Base-by-base conservation (phyloP, 2,329 filamentous ascomycete genomes). In the Chaetomiaceae sp. region DNA sequence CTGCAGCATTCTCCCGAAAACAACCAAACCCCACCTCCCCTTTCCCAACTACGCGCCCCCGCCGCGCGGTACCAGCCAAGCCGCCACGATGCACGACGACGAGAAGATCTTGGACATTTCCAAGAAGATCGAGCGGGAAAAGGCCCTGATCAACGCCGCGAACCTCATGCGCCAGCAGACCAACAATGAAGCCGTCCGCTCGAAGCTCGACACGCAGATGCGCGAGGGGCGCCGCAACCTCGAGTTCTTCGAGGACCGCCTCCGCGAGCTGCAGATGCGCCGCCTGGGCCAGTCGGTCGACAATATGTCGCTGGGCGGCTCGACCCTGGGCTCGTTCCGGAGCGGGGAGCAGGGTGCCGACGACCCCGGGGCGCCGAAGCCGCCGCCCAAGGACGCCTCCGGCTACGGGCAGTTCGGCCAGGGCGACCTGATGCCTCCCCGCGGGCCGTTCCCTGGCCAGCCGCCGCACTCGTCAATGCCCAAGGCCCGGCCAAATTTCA, bases 41-140 rank as follows among this genome's bases (percentile, higher is more conserved):
- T 11, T 12, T 4, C 29, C 9, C 30, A 34, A 11, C 50, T 51
- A 48, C 47, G 52, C 54, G 52, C 46, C 45, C 14, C 45, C 32
- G 52, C 42, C 50, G 55, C 54, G 55, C 55, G 53, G 39, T 53
- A 57, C 35, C n/a, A n/a, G n/a, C n/a, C n/a, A n/a, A 33, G 22
- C 40, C 48, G 65, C 67, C 69, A 71, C 64, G 65, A 83, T 82
- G 75, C 78, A 75, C 65, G 78, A 82, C 63, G 77, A 82, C 53
- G 76, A 82, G 60, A 73, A 76, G 57, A 74, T 82, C 69, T 81
- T 81, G 69, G 86, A 88, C 68, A 89, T 98, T 71, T 82, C 86
- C 72, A 86, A 84, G 74, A 97, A 98, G 84, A 97, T 98, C 69
- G 88, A 96, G 75, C 84, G 91, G 66, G 93, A 98, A 71, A 91